Evolutionary conservation across 2,329 filamentous ascomycete genomes (phyloP).

Genomic region (Cladophialophora chaetospira): DNA sequence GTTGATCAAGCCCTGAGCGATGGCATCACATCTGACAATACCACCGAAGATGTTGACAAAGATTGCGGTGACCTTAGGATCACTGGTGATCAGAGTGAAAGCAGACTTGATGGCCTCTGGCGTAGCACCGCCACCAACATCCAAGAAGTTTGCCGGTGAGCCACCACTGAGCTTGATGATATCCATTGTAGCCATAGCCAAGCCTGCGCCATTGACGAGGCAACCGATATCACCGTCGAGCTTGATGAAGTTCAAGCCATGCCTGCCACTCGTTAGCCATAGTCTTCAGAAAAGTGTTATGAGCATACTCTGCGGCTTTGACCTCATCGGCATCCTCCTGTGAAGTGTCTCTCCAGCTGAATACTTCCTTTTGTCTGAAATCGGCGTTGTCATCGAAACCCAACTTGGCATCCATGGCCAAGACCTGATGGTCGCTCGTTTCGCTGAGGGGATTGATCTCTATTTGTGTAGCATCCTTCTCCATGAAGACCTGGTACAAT

Average conservation of each 20-base stretch:
- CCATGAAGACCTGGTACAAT: conserved; percentile 97
- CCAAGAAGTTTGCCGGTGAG: conserved; percentile 94
- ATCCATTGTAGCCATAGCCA: conserved; percentile 99
- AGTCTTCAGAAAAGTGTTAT: no score
- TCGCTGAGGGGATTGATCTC: conserved; percentile 99
- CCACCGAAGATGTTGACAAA: conserved; percentile 99
- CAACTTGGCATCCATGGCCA: conserved; percentile 99
- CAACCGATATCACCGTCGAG: conserved; percentile 99
- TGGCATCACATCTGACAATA: conserved; percentile 96
- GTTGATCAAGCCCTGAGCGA: conserved; percentile 92
- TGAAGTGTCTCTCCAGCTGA: conserved; percentile 86
- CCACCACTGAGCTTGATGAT: conserved; percentile 99
- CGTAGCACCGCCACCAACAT: conserved; percentile 96
- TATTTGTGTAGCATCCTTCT: conserved; percentile 98
- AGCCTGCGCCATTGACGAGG: conserved; percentile 90
- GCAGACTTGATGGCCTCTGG: conserved; percentile 95
- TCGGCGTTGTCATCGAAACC: conserved; percentile 98
- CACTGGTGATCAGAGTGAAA: conserved; percentile 97
- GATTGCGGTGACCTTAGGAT: conserved; percentile 96
- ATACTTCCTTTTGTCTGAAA: conserved; percentile 96
- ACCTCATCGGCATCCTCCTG: conserved; percentile 99
- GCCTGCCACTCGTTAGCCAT: conserved; percentile 35
- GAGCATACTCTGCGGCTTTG: conserved; percentile 78
- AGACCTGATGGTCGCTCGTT: conserved; percentile 95
- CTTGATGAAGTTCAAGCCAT: conserved; percentile 99